A percentile compares a stretch with the other conserved stretches of the same genome.
These are phyloP conservation scores for Cadophora malorum DNA, from an alignment of 2,329 filamentous ascomycete genomes.

Conservation along the genomic window DNA sequence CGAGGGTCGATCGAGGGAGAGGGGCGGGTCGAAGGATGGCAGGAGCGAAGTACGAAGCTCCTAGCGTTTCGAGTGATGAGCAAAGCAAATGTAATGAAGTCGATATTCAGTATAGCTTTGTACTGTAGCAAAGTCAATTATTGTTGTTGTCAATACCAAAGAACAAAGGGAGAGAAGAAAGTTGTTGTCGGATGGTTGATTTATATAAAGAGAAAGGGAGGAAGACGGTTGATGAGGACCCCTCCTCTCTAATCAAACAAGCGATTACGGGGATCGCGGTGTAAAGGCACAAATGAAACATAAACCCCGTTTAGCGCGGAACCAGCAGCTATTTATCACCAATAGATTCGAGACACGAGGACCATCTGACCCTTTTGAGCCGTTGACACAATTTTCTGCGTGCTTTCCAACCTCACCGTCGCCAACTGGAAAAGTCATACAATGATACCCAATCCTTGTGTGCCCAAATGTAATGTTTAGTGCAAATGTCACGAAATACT, in stretches of 20 bases:
- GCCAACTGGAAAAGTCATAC: neutral
- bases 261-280: constrained; percentile 32
- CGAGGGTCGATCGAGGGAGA: constrained; percentile 24
- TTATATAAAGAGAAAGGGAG: constrained; percentile 28
- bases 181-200: constrained; percentile 10
- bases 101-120: constrained; percentile 22
- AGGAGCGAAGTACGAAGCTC: constrained; percentile 6
- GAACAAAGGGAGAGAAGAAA: constrained; percentile 19
- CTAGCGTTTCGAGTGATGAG: neutral
- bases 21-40: constrained; percentile 18
- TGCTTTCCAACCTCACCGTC: constrained; percentile 32
- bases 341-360: constrained; percentile 42
- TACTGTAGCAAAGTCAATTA: constrained; percentile 2
- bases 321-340: constrained; percentile 30
- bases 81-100: constrained; percentile 26
- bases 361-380: constrained; percentile 34
- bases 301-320: constrained; percentile 36
- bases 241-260: constrained; percentile 29
- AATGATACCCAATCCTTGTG: constrained; percentile 12
- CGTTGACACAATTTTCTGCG: constrained; percentile 14
- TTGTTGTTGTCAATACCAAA: constrained; percentile 6
- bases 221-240: neutral
- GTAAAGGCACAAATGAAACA: constrained; percentile 32
- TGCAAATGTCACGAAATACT: constrained; percentile 15
- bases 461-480: constrained; percentile 15